Evolutionary conservation across 768 basidiomycete species (phyloP), one percentile per base, ranked within the genome.

Genomic region (Amanita pallidorosea): DNA sequence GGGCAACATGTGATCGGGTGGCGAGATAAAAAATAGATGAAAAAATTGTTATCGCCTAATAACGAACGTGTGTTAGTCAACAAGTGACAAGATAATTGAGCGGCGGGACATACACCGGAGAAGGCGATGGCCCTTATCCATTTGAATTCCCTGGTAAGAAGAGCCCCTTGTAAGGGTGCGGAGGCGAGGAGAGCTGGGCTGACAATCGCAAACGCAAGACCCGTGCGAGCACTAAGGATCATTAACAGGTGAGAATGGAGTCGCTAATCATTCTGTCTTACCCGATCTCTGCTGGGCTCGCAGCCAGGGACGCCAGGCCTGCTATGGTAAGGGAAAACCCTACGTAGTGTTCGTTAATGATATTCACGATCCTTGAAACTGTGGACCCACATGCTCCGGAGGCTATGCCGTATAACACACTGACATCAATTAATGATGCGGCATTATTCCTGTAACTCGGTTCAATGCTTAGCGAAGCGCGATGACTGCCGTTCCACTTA

Each of bases 341-440:
- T 71, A 22, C 27, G 2, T 22, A 7, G 42, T 13, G 44, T 18
- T 17, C 38, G 29, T 9, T 43, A 31, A 17, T 12, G 29, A 22
- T 6, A 27, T 20, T 20, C 25, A 34, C 12, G 29, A 38, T 11
- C 13, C 6, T 31, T 45, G 22, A 36, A 23, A 23, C 11, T 25
- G 22, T n/a, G 13, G 29, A 56, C 68, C 53, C 53, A 73, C 72
- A 74, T 38, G 71, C 71, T n/a, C 74, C 73, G 6, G 75, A 69
- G 47, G 71, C 69, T 41, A 76, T 59, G 6, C 76, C 75, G 51
- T 77, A 78, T 36, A 78, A 58, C 20, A 74, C 58, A 15, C 68
- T 64, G 29, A 75, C 66, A 35, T 63, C 62, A 44, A 72, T 62
- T 22, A 74, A 61, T n/a, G 66, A 65, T 5, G 60, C 65, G 7